These are phyloP conservation scores for Ophiostoma quercus DNA, from an alignment of 2,329 filamentous ascomycete genomes.

Conservation along the genomic window DNA sequence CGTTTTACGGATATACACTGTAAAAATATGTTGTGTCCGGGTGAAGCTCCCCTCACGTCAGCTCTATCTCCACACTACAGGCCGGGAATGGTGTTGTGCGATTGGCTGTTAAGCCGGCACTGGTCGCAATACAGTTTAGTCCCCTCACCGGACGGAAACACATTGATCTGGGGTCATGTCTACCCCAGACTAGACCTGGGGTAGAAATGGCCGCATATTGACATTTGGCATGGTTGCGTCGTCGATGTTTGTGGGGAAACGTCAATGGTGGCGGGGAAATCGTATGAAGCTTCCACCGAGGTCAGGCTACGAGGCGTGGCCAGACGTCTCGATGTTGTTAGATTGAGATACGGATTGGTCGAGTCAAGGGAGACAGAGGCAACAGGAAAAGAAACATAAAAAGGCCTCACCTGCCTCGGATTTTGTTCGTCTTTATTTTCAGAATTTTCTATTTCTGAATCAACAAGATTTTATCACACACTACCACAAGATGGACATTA, in stretches of 20 bases:
- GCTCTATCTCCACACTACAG: neutral
- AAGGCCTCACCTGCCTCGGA: neutral
- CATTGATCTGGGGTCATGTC: constrained; percentile 1
- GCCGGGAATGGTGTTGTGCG: constrained; percentile 5
- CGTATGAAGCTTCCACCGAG: neutral
- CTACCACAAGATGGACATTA: constrained; percentile 1
- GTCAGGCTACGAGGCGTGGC: neutral
- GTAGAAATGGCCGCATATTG: neutral
- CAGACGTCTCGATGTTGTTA: neutral
- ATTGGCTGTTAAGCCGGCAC: constrained; percentile 15
- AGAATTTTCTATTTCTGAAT: neutral
- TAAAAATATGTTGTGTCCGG: neutral
- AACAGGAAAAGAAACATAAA: neutral
- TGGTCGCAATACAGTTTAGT: constrained; percentile 10
- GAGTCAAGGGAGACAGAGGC: neutral
- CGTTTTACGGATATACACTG: neutral
- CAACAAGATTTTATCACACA: neutral
- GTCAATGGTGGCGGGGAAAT: neutral
- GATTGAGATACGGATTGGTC: neutral
- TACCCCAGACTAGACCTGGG: constrained; percentile 1
- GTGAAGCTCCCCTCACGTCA: neutral
- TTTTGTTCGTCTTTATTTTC: too few relatives aligned
- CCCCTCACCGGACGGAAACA: neutral
- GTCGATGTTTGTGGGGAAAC: neutral
- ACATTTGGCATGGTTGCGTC: neutral